Evolutionary conservation across 1,284 basidiomycete genomes (phyloP).

Genomic region (Puccinia polysora): DNA sequence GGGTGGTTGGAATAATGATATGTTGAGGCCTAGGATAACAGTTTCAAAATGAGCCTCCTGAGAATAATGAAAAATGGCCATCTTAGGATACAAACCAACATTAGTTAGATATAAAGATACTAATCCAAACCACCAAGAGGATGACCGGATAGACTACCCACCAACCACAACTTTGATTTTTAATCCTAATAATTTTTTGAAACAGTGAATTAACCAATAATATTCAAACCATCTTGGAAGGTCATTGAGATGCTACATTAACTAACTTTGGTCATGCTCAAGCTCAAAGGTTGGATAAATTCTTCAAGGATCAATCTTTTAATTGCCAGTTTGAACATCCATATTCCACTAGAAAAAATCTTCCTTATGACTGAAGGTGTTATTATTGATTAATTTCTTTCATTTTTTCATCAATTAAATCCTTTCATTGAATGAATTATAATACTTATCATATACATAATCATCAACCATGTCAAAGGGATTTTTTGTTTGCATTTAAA

Average conservation of each 20-base stretch:
- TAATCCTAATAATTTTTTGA: slow-evolving; percentile 46
- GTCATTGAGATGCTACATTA: slow-evolving; percentile 47
- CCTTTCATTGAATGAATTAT: too few species aligned
- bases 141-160: too few species aligned
- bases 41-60: too few species aligned
- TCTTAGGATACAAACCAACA: too few species aligned
- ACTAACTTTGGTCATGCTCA: slow-evolving; percentile 47
- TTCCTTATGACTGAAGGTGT: too few species aligned
- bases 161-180: neutral
- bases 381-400: neutral
- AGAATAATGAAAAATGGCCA: too few species aligned
- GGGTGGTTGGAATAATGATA: too few species aligned
- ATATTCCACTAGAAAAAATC: neutral
- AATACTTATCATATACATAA: neutral
- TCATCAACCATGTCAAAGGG: neutral
- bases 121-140: too few species aligned
- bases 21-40: too few species aligned
- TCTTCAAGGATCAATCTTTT: slow-evolving; percentile 47
- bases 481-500: slow-evolving; percentile 23
- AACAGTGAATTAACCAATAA: slow-evolving; percentile 48
- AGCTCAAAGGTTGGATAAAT: slow-evolving; percentile 46
- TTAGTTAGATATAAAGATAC: too few species aligned
- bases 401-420: neutral
- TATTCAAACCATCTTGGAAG: slow-evolving; percentile 47
- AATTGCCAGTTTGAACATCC: slow-evolving; percentile 39